Conservation (phyloP, 192 early-diverging fungal species). For the Diversispora eburnea region DNA sequence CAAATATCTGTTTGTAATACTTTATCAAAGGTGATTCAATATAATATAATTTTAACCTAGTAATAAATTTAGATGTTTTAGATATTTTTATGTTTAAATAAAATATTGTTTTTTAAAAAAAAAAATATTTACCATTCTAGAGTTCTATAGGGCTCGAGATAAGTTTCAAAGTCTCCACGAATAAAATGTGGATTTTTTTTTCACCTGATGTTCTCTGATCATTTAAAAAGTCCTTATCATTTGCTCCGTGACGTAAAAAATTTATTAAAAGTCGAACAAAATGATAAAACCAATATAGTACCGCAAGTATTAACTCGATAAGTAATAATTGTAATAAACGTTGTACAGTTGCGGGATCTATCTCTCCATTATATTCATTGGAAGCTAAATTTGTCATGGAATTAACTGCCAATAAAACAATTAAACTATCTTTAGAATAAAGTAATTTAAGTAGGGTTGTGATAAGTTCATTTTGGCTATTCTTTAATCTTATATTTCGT, state of each 20-base stretch:
- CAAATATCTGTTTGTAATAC: slow-evolving; percentile 28
- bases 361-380: slow-evolving; percentile 61
- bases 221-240: slow-evolving; percentile 23
- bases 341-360: slow-evolving; percentile 51
- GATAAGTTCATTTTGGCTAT: slow-evolving; percentile 60
- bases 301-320: slow-evolving; percentile 57
- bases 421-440: slow-evolving; percentile 56
- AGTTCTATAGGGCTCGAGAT: slow-evolving; percentile 54
- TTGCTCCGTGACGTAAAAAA: slow-evolving; percentile 42
- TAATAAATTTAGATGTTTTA: neutral
- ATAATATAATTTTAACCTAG: slow-evolving; percentile 19
- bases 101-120: no score
- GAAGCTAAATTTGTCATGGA: slow-evolving; percentile 59
- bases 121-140: slow-evolving; percentile 62
- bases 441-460: slow-evolving; percentile 54
- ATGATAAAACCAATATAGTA: slow-evolving; percentile 70
- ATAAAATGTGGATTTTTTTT: slow-evolving; percentile 19
- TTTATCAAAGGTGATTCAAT: slow-evolving; percentile 3
- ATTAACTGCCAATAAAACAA: slow-evolving; percentile 59
- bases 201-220: neutral
- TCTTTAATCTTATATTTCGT: slow-evolving; percentile 51
- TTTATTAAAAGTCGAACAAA: slow-evolving; percentile 47
- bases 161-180: slow-evolving; percentile 30
- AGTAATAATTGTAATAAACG: slow-evolving; percentile 61
- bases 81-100: neutral